Evolutionary conservation across 148 eudicot genomes (phyloP).

Genomic region (Rhododendron henanense): DNA sequence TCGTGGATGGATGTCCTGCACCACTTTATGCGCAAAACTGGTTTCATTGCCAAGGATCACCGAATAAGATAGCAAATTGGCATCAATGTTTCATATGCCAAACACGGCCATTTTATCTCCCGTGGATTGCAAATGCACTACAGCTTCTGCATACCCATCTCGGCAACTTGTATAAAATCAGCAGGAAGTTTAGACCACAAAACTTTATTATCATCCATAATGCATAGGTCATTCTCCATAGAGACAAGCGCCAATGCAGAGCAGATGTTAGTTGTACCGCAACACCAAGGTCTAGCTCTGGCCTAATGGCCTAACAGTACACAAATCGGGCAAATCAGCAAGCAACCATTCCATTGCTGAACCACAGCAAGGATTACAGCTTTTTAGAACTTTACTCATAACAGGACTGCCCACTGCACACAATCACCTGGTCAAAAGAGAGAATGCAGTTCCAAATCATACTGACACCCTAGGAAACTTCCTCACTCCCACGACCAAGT

Average conservation of each 20-base stretch:
- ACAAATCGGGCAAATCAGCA: neutral
- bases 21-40: neutral
- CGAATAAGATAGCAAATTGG: neutral
- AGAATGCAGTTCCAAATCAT: slow-evolving; percentile 8
- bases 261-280: neutral
- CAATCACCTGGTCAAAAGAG: neutral
- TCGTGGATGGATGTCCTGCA: neutral
- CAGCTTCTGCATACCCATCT: neutral
- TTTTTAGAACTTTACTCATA: neutral
- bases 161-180: neutral
- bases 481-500: slow-evolving; percentile 32
- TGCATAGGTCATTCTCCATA: neutral
- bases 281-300: neutral
- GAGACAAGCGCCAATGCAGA: neutral
- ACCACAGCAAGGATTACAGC: neutral
- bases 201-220: neutral
- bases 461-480: slow-evolving; percentile 30
- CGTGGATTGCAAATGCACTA: neutral
- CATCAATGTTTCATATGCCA: neutral
- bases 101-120: neutral
- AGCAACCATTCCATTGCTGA: slow-evolving; percentile 4
- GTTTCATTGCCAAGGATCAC: neutral
- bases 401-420: neutral
- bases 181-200: neutral
- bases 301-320: neutral